A percentile compares a stretch with the other conserved stretches of the same genome.
These are phyloP conservation scores for Trifolium repens DNA, from an alignment of 306 rosid species.

Conservation along the genomic window DNA sequence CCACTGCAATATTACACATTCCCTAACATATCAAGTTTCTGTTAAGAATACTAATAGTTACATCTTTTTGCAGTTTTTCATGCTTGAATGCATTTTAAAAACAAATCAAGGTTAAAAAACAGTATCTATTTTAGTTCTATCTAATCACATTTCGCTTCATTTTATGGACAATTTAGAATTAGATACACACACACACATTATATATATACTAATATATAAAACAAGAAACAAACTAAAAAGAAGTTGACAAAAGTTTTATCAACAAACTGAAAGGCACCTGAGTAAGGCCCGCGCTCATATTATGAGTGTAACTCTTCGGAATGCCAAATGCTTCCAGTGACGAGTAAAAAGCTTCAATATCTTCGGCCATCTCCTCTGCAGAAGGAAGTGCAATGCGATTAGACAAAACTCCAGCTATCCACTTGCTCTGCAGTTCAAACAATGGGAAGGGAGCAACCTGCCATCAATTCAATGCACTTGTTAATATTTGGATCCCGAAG, in stretches of 20 bases:
- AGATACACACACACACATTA: no score
- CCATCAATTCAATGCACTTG: conserved; percentile 25
- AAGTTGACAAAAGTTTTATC: background rate
- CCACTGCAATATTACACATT: conserved; percentile 53
- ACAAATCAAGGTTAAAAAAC: background rate
- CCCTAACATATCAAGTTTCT: conserved; percentile 18
- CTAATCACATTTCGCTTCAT: background rate
- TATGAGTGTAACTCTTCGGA: conserved; percentile 58
- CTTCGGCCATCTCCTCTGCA: conserved; percentile 64
- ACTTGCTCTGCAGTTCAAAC: conserved; percentile 74
- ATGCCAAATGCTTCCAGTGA: conserved; percentile 56
- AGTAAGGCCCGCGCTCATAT: conserved; percentile 13
- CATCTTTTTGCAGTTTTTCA: background rate
- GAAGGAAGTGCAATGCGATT: conserved; percentile 68
- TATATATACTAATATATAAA: background rate
- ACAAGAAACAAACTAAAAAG: background rate
- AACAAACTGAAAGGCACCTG: conserved; percentile 40
- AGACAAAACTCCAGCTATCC: conserved; percentile 77
- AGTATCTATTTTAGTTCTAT: background rate
- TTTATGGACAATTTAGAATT: background rate
- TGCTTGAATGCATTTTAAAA: background rate
- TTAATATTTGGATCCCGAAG: background rate
- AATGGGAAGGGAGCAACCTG: conserved; percentile 67
- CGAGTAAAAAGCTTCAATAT: conserved; percentile 59
- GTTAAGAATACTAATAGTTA: background rate